Percentiles rank a stretch among this genome's conserved stretches.
These are phyloP conservation scores for Sporothrix humicola DNA, from an alignment of 2,329 filamentous ascomycete genomes.

Conservation along the genomic window DNA sequence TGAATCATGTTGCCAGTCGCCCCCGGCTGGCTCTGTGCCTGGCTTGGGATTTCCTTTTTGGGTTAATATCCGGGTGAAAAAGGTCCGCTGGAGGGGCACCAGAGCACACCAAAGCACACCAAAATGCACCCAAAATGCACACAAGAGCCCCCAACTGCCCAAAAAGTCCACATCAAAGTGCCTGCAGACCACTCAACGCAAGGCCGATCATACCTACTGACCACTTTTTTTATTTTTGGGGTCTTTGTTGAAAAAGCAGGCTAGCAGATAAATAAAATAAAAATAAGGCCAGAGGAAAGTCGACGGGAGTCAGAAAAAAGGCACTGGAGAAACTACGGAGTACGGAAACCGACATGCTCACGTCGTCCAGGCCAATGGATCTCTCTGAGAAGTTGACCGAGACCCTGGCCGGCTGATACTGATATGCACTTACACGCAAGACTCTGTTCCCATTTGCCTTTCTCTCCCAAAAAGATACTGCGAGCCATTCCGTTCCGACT, in stretches of 20 bases:
- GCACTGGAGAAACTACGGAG: conserved; percentile 4
- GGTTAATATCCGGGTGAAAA: conserved; percentile 7
- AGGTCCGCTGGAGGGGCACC: conserved; percentile 5
- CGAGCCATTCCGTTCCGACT: conserved; percentile 18
- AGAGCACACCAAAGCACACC: neutral
- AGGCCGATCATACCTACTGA: conserved; percentile 3
- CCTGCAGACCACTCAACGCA: neutral
- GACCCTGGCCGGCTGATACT: neutral
- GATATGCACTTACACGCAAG: neutral
- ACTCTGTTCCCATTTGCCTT: neutral
- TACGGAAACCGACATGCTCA: conserved; percentile 32
- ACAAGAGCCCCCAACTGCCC: neutral
- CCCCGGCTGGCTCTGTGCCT: neutral
- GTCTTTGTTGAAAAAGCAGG: neutral
- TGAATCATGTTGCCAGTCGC: conserved; percentile 22
- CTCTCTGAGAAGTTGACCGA: neutral
- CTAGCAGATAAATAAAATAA: neutral
- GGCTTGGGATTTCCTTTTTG: conserved; percentile 10
- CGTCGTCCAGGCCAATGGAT: neutral
- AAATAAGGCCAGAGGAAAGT: no score
- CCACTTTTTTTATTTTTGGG: neutral
- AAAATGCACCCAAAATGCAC: neutral
- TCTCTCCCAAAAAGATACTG: neutral
- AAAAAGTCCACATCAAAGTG: neutral
- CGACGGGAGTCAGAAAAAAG: neutral